Evolutionary conservation across 306 rosid species (phyloP), one percentile per base, ranked within the genome.

Genomic region (Ormosia emarginata): DNA sequence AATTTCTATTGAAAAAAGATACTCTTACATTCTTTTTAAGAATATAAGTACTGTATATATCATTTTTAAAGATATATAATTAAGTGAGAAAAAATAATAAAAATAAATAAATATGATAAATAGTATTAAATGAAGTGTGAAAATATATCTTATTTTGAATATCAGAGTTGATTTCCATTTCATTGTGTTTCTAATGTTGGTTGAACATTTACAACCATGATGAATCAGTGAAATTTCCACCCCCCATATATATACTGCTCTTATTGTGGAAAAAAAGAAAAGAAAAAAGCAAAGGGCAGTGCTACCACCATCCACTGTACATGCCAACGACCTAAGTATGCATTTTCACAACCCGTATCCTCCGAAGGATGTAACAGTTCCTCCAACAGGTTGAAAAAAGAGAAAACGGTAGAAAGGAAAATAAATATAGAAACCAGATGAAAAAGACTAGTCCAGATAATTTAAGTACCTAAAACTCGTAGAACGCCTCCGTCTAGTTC

Each of bases 291-390:
- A 86, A 69, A 85, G 86, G 88, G 83, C 79, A 62, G 78, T 82
- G 89, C 87, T 88, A 83, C 85, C 87, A 87, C 89, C 88, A 83
- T 90, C 90, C 89, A 81, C 97, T 94, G 96, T 91, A 90, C 96
- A 92, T 83, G 88, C 85, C 94, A 87, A 85, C 89, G 87, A 68
- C 93, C 94, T 84, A 90, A 78, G 97, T 90, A 90, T 88, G 90
- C 87, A 87, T 82, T 89, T 89, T 78, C 84, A 81, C 89, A 90
- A 86, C 98, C 91, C 88, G 86, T 83, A 67, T 85, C 65, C 79
- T 81, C 87, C 77, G 88, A 86, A 84, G 83, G 89, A 83, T 80
- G 89, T 76, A 87, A 90, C 91, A 86, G 85, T 87, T 87, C 89
- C 89, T 85, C 85, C 90, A 90, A 84, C 85, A 82, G 97, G 92